A percentile compares a stretch with the other conserved stretches of the same genome.
phyloP scores from a whole-genome alignment of 2,329 filamentous ascomycete species.

The Fusarium buharicum region DNA sequence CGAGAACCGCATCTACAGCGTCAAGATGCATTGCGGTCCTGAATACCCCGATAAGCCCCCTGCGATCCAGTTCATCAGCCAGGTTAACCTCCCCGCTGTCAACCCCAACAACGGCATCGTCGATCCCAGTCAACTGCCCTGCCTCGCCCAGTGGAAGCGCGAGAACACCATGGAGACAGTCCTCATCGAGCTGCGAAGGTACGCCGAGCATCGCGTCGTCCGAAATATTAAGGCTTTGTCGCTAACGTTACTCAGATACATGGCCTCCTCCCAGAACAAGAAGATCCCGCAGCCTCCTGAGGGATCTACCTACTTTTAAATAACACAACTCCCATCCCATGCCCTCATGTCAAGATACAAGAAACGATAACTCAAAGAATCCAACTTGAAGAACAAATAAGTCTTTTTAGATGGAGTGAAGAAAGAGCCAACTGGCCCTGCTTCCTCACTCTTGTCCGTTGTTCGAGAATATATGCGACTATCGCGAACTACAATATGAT shows the following conservation, averaged over 20 bases:
- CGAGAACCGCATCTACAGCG: slow-evolving; percentile 98
- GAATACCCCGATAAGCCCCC: slow-evolving; percentile 91
- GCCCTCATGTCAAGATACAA: slow-evolving; percentile 26
- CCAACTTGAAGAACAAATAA: slow-evolving; percentile 22
- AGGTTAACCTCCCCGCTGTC: slow-evolving; percentile 97
- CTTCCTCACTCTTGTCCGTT: slow-evolving; percentile 22
- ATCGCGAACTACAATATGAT: slow-evolving; percentile 46
- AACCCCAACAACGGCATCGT: slow-evolving; percentile 83
- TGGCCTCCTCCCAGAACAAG: slow-evolving; percentile 92
- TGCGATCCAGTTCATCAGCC: slow-evolving; percentile 89
- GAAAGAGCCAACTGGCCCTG: slow-evolving; percentile 33
- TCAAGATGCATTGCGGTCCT: slow-evolving; percentile 94
- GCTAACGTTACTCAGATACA: slow-evolving; percentile 70
- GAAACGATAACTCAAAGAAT: slow-evolving; percentile 6
- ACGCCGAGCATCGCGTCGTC: slow-evolving; percentile 35
- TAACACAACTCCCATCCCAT: neutral
- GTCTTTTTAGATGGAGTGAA: slow-evolving; percentile 14
- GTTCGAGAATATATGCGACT: slow-evolving; percentile 33
- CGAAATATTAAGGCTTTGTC: neutral
- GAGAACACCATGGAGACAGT: slow-evolving; percentile 97
- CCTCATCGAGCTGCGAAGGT: slow-evolving; percentile 86
- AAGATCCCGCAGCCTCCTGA: slow-evolving; percentile 95
- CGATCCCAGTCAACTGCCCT: slow-evolving; percentile 84
- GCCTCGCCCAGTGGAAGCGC: slow-evolving; percentile 88
- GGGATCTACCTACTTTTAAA: slow-evolving; percentile 67